Conservation (phyloP, 371 early-diverging fungal genomes). For the Rhizopus delemar region DNA sequence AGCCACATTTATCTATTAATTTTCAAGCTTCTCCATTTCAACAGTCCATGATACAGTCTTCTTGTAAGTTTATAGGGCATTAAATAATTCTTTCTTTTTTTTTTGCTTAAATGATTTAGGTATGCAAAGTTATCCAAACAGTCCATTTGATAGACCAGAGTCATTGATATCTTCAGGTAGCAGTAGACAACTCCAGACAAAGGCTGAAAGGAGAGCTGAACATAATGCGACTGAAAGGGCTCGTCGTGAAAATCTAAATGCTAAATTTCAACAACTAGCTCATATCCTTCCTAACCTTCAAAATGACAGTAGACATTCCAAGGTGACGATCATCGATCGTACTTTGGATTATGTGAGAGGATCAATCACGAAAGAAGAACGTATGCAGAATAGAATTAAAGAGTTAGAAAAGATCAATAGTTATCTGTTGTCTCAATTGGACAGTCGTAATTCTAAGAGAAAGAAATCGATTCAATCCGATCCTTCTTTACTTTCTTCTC, state of each 20-base stretch:
- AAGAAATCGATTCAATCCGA: not conserved
- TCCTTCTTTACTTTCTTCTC: not conserved
- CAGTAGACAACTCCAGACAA: conserved; percentile 29
- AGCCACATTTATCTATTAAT: conserved; percentile 1
- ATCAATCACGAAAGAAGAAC: conserved; percentile 42
- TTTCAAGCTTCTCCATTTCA: conserved; percentile 6
- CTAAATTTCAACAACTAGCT: conserved; percentile 74
- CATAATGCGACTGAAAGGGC: conserved; percentile 81
- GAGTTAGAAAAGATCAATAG: conserved; percentile 38
- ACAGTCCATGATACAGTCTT: conserved; percentile 12
- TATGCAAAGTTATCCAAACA: conserved; percentile 4
- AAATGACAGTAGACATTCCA: conserved; percentile 71
- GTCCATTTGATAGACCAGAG: conserved; percentile 22
- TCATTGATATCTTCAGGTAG: conserved; percentile 1
- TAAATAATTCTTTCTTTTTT: not conserved
- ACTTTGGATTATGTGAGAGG: conserved; percentile 59
- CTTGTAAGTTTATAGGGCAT: not conserved
- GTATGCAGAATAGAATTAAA: conserved; percentile 32
- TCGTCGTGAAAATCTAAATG: conserved; percentile 72
- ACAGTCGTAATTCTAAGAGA: conserved; percentile 8
- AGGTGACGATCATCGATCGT: conserved; percentile 71
- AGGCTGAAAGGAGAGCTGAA: conserved; percentile 69
- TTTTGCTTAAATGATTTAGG: not conserved
- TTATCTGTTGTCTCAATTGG: conserved; percentile 30
- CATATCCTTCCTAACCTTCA: conserved; percentile 67